phyloP scores from a whole-genome alignment of 768 basidiomycete genomes.

The Gloeostereum incarnatum region DNA sequence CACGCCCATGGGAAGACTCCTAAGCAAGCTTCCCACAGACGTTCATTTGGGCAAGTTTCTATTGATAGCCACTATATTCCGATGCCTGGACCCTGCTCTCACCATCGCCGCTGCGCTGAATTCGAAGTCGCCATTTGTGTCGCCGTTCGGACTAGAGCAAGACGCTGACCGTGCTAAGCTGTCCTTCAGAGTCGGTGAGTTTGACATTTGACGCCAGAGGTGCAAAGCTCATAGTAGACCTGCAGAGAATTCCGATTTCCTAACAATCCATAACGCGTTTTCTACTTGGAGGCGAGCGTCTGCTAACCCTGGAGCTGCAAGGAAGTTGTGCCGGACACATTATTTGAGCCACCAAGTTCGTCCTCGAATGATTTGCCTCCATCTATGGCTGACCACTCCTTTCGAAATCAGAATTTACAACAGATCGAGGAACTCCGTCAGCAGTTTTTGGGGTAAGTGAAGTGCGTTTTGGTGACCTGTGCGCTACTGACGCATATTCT shows the following conservation, averaged over 20 bases:
- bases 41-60: constrained; percentile 95
- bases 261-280: constrained; percentile 90
- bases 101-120: constrained; percentile 92
- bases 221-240: constrained; percentile 3
- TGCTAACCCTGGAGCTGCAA: constrained; percentile 47
- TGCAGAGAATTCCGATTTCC: constrained; percentile 87
- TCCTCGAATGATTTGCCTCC: too few relatives aligned
- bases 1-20: constrained; percentile 83
- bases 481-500: constrained; percentile 14
- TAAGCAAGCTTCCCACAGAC: constrained; percentile 91
- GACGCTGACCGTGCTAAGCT: constrained; percentile 81
- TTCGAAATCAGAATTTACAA: constrained; percentile 78
- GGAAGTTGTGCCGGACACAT: constrained; percentile 72
- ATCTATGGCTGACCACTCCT: too few relatives aligned
- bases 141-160: constrained; percentile 79
- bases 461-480: background rate
- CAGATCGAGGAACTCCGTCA: constrained; percentile 96
- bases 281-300: constrained; percentile 76
- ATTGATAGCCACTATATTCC: constrained; percentile 73
- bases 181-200: constrained; percentile 66
- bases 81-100: constrained; percentile 91
- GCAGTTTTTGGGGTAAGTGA: constrained; percentile 64
- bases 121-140: constrained; percentile 88
- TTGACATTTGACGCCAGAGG: too few relatives aligned
- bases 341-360: constrained; percentile 84